Percentiles rank a stretch among this genome's conserved stretches.
phyloP scores from a whole-genome alignment of 768 basidiomycete genomes.

The Mycena galopus region DNA sequence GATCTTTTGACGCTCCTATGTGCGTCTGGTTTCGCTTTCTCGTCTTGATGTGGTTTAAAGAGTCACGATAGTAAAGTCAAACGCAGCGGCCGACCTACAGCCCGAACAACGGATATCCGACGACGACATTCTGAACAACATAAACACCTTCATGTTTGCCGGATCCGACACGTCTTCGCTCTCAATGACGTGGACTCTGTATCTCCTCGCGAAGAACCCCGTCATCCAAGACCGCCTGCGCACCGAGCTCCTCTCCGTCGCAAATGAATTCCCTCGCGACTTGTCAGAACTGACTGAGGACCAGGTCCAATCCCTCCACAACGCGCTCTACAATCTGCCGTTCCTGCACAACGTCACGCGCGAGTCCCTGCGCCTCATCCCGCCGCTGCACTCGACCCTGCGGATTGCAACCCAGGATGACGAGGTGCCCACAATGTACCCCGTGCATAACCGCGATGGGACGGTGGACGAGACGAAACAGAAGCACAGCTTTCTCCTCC shows the following conservation, averaged over 20 bases:
- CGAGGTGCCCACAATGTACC: conserved; percentile 76
- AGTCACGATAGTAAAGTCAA: conserved; percentile 78
- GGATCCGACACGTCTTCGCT: conserved; percentile 92
- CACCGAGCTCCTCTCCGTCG: conserved; percentile 69
- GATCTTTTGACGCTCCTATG: conserved; percentile 85
- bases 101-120: conserved; percentile 85
- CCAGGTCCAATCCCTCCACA: conserved; percentile 72
- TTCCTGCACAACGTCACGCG: conserved; percentile 82
- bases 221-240: conserved; percentile 79
- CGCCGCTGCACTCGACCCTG: conserved; percentile 86
- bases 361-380: conserved; percentile 82
- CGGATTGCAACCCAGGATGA: conserved; percentile 86
- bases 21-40: conserved; percentile 53
- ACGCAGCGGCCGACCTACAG: conserved; percentile 77
- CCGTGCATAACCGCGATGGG: conserved; percentile 67
- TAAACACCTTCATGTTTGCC: conserved; percentile 92
- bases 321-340: conserved; percentile 69
- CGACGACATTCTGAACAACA: conserved; percentile 86
- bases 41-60: background rate
- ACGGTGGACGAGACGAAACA: conserved; percentile 53
- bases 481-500: conserved; percentile 61
- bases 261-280: conserved; percentile 52
- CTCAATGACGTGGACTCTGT: conserved; percentile 87
- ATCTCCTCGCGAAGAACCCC: conserved; percentile 77
- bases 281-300: conserved; percentile 67